Conservation (phyloP, 345 rosid species). For the Lagerstroemia speciosa region DNA sequence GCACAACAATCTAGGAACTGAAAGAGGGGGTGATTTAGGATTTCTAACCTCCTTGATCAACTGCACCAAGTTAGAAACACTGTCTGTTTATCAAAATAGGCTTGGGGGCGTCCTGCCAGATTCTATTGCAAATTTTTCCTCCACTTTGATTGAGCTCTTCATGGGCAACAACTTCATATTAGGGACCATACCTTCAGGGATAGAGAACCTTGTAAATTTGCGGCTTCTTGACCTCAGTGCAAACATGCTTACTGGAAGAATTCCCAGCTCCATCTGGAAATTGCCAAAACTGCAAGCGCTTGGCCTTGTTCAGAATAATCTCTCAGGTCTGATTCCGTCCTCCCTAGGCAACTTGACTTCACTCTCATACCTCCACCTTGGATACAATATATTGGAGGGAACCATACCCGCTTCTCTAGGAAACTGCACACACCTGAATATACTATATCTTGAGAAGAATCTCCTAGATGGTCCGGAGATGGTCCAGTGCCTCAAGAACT, state of each 20-base stretch:
- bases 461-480: too few species aligned
- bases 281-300: too few species aligned
- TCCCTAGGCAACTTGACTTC: neutral
- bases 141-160: neutral
- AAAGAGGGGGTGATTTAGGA: constrained; percentile 1
- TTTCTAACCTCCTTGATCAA: constrained; percentile 11
- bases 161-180: neutral
- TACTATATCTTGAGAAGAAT: too few species aligned
- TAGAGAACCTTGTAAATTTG: constrained; percentile 11
- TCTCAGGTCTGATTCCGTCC: constrained; percentile 7
- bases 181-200: constrained; percentile 12
- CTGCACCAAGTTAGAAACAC: neutral
- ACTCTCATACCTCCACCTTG: neutral
- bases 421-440: too few species aligned
- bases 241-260: neutral
- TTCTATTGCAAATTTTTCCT: constrained; percentile 10
- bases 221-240: neutral
- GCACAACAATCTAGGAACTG: constrained; percentile 2
- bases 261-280: constrained; percentile 2
- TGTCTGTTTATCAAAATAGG: neutral
- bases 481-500: too few species aligned
- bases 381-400: constrained; percentile 3
- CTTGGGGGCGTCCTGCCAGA: constrained; percentile 2
- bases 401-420: constrained; percentile 3
- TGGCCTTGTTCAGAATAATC: neutral